Base-by-base conservation (phyloP, 805 yeast species). In the Lachancea fermentati region DNA sequence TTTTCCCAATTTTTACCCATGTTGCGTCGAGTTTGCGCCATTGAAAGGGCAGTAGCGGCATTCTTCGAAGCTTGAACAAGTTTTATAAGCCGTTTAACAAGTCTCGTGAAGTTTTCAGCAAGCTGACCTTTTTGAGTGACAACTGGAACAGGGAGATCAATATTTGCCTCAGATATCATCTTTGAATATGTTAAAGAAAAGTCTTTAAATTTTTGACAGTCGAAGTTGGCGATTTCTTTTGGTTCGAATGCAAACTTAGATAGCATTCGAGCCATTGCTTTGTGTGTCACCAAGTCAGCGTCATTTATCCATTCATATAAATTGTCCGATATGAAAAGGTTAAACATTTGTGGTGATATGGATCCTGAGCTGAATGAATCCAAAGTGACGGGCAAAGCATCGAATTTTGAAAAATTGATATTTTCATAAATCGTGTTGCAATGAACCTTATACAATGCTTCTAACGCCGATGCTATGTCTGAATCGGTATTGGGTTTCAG, bases 231-330 rank as follows among this genome's bases (percentile, higher is more conserved):
- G 4, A 81, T 71, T n/a, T 62, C 65, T 40, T 65, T 61, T 25
- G 44, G 43, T 45, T 78, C 82, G 30, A 79, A 61, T 12, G 78
- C 76, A 42, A 83, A 62, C 19, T 79, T 81, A 3, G 81, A 72
- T 46, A 86, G 61, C 73, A 80, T 71, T 48, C 73, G 75, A 16
- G 81, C 67, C 50, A 76, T 61, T 25, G 69, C 67, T 42, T 58
- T 57, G 60, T 81, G 84, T 62, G 81, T 72, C n/a, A 73, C 65
- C 44, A 71, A 52, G 57, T 87, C 95, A 55, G 87, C 82, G 34
- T 72, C 64, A 24, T 69, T 51, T n/a, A 83, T 70, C 94, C 95
- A 86, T 12, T 71, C 71, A 4, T 68, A 51, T 11, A 78, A 51
- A 5, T 63, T 60, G 11, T 73, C 73, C 8, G 73, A 65, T 5